These are phyloP conservation scores for Alternaria gaisen DNA, from an alignment of 2,329 filamentous ascomycete genomes.

Conservation along the genomic window DNA sequence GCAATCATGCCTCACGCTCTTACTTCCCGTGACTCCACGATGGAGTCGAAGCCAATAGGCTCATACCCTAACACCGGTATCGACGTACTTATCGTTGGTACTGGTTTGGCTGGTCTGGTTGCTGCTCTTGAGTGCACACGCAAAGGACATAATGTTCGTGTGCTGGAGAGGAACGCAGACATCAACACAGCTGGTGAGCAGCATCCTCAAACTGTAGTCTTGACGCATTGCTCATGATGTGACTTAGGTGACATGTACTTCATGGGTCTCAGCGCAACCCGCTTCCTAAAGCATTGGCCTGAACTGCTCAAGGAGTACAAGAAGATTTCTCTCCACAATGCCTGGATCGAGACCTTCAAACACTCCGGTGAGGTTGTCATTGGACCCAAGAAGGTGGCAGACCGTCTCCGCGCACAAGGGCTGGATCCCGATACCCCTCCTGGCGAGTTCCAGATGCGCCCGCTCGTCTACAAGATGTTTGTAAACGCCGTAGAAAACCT, in stretches of 20 bases:
- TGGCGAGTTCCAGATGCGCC: conserved; percentile 65
- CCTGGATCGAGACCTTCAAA: conserved; percentile 66
- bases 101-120: conserved; percentile 51
- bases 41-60: conserved; percentile 60
- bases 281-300: conserved; percentile 65
- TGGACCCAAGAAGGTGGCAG: conserved; percentile 59
- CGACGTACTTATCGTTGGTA: conserved; percentile 53
- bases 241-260: conserved; percentile 67
- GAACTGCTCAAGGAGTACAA: conserved; percentile 62
- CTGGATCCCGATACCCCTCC: conserved; percentile 60
- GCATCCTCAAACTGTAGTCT: conserved; percentile 12
- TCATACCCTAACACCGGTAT: conserved; percentile 58
- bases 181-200: conserved; percentile 62
- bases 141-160: conserved; percentile 53
- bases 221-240: conserved; percentile 12
- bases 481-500: conserved; percentile 59
- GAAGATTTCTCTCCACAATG: conserved; percentile 62
- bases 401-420: conserved; percentile 58
- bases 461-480: conserved; percentile 65
- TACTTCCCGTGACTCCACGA: conserved; percentile 58
- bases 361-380: conserved; percentile 62
- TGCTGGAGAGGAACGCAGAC: conserved; percentile 55
- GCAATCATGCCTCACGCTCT: conserved; percentile 52
- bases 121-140: conserved; percentile 51
- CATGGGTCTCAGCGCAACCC: conserved; percentile 65